phyloP scores from a whole-genome alignment of 1,139 yeast genomes.

The Sporopachydermia cereana region DNA sequence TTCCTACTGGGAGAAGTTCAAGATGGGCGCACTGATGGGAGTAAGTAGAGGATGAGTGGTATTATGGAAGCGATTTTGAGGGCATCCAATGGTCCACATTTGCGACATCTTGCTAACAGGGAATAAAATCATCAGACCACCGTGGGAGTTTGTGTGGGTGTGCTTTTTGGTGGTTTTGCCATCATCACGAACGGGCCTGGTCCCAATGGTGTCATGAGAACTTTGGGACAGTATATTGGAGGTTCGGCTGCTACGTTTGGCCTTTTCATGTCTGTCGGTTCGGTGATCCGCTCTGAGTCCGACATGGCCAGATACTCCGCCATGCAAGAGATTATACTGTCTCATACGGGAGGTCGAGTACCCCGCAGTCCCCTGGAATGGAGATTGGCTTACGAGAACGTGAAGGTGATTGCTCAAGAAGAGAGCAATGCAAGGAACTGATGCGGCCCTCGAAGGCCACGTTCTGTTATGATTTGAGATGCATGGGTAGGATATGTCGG shows the following conservation, averaged over 20 bases:
- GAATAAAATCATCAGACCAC: constrained; percentile 35
- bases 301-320: neutral
- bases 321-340: constrained; percentile 2
- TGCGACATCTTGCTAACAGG: neutral
- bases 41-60: constrained; percentile 21
- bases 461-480: no score
- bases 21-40: constrained; percentile 98
- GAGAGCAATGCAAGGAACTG: neutral
- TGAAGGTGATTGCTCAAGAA: neutral
- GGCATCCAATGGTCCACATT: neutral
- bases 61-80: neutral
- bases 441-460: neutral
- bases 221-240: constrained; percentile 90
- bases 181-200: constrained; percentile 92
- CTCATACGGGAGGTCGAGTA: constrained; percentile 9
- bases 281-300: constrained; percentile 75
- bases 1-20: constrained; percentile 87
- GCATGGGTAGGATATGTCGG: no score
- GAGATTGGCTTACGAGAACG: constrained; percentile 17
- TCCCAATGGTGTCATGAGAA: constrained; percentile 95
- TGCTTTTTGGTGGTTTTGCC: constrained; percentile 87
- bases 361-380: constrained; percentile 21
- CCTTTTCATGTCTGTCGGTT: constrained; percentile 88
- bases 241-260: constrained; percentile 98
- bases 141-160: constrained; percentile 93